A percentile compares a stretch with the other conserved stretches of the same genome.
These are phyloP conservation scores for Xanthoceras sorbifolium DNA, from an alignment of 345 rosid genomes.

Conservation along the genomic window DNA sequence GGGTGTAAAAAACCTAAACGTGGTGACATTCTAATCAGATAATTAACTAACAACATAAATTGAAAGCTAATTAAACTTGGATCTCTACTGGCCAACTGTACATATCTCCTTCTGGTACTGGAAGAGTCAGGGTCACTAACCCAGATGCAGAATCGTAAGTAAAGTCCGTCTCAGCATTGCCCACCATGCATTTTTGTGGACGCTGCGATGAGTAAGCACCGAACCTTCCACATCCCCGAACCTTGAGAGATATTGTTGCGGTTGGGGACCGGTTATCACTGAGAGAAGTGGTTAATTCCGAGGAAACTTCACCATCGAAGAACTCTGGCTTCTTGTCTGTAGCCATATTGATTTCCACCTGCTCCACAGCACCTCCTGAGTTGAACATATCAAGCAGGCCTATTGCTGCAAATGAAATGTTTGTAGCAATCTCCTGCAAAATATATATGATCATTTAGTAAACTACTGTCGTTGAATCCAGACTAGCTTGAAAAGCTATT, in stretches of 20 bases:
- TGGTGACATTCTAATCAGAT: not conserved
- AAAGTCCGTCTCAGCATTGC: slow-evolving; percentile 50
- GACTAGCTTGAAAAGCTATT: not conserved
- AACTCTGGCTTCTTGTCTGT: slow-evolving; percentile 38
- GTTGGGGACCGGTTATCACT: slow-evolving; percentile 48
- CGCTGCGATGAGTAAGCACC: slow-evolving; percentile 75
- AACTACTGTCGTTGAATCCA: not conserved
- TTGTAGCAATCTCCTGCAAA: slow-evolving; percentile 58
- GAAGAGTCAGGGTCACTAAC: slow-evolving; percentile 58
- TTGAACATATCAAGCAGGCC: slow-evolving; percentile 94
- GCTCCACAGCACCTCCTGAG: slow-evolving; percentile 70
- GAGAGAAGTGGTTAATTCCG: slow-evolving; percentile 42
- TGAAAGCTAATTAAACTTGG: slow-evolving; percentile 40
- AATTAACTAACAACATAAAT: not conserved
- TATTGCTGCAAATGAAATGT: slow-evolving; percentile 77
- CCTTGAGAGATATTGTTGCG: slow-evolving; percentile 53
- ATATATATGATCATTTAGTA: slow-evolving; percentile 11
- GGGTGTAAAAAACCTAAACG: not conserved
- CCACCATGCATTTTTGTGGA: slow-evolving; percentile 68
- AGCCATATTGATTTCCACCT: slow-evolving; percentile 44
- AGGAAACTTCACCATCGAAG: slow-evolving; percentile 59
- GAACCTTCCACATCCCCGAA: slow-evolving; percentile 74
- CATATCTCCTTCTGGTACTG: slow-evolving; percentile 70
- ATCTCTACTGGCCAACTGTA: slow-evolving; percentile 82
- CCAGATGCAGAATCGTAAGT: slow-evolving; percentile 55